Conservation (phyloP, 192 early-diverging fungal species). For the Jimgerdemannia flammicorona region DNA sequence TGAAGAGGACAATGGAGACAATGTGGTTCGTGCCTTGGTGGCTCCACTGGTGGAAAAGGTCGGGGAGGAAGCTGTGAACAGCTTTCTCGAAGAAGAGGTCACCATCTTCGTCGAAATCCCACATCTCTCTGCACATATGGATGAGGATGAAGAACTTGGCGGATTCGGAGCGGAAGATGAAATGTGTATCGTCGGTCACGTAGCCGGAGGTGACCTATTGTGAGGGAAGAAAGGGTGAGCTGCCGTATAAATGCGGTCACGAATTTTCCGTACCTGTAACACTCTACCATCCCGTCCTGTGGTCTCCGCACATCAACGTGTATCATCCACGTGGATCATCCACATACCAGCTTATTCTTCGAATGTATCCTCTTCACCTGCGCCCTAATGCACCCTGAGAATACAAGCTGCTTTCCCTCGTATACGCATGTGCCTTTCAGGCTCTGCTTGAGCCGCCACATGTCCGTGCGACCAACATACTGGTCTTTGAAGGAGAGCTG, state of each 20-base stretch:
- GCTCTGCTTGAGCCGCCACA: conserved; percentile 82
- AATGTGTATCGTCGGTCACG: conserved; percentile 72
- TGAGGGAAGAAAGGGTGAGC: too few relatives aligned
- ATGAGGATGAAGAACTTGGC: conserved; percentile 94
- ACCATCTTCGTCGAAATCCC: conserved; percentile 97
- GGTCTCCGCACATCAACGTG: too few relatives aligned
- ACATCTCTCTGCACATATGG: conserved; percentile 97
- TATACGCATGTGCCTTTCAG: conserved; percentile 72
- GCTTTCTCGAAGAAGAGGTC: conserved; percentile 94
- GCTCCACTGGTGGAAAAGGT: conserved; percentile 87
- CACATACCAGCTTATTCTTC: conserved; percentile 52
- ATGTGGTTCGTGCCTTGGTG: conserved; percentile 82
- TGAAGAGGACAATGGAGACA: conserved; percentile 93
- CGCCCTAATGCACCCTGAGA: conserved; percentile 68
- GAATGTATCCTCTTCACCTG: conserved; percentile 77
- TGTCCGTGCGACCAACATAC: conserved; percentile 88
- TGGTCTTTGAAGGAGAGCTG: conserved; percentile 88
- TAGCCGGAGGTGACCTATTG: conserved; percentile 70
- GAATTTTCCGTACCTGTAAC: too few relatives aligned
- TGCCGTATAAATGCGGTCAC: too few relatives aligned
- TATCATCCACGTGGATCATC: not conserved
- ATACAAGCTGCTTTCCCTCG: conserved; percentile 68
- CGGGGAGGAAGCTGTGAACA: conserved; percentile 83
- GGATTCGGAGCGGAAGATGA: conserved; percentile 90
- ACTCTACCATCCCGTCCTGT: too few relatives aligned